Base-by-base conservation (phyloP, 2,329 filamentous ascomycete genomes). In the Penicillium hesseltinei region DNA sequence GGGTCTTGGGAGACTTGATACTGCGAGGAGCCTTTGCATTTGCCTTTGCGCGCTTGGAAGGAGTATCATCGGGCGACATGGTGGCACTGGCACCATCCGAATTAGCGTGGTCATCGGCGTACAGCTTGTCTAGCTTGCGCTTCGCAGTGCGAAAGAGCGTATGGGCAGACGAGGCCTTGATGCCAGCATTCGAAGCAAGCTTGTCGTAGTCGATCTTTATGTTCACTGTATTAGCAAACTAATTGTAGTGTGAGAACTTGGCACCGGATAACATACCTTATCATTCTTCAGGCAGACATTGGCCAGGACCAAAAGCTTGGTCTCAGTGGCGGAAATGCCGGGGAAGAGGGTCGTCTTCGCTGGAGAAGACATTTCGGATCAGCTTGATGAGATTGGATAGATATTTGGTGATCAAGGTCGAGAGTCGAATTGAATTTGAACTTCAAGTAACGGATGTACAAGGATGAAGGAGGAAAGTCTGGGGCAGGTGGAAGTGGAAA, bases 141-240 rank as follows among this genome's bases (percentile, higher is more conserved):
- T 50, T 50, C 3, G 52, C 52, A 10, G 33, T 40, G 7, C 52
- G 35, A 11, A 27, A 50, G 4, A 55, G 27, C 1, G 45, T 50
- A 4, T 31, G 33, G 1, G 54, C 54, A 17, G 54, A 56, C 3
- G 48, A 52, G 1, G 39, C 5, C 13, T 45, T 56, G 13, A 56
- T 21, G 4, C 42, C 42, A 4, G 48, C 35, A 4, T 25, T 29
- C 2, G 3, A 4, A 35, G 54, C 48, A 23, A 56, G 48, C 7
- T 46, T 31, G 3, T 56, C 48, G 3, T 52, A 56, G 35, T 56
- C 49, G 7, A 52, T 11, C 49, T 56, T 13, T 11, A 9, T n/a
- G 6, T 31, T 7, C 8, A 21, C 1, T 27, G 0, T 19, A 13
- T 54, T 40, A 54, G 23, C 15, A 40, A 13, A 2, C 1, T n/a